These are phyloP conservation scores for Sporothrix brunneoviolacea DNA, from an alignment of 2,329 filamentous ascomycete species.

Conservation along the genomic window DNA sequence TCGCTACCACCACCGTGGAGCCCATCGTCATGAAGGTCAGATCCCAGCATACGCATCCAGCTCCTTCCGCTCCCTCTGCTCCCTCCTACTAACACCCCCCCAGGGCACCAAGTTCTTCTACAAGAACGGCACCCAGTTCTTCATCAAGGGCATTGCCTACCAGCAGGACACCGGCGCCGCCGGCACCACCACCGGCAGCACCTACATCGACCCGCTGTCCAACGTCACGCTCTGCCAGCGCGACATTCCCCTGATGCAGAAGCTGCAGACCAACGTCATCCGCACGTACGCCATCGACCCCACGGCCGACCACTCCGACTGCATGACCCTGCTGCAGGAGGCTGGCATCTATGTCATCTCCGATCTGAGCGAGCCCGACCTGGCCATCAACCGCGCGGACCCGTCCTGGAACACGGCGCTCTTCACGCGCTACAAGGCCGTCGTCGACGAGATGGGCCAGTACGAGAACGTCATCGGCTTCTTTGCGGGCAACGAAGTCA, in stretches of 20 bases:
- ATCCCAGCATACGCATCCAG: background rate
- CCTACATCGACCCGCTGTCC: constrained; percentile 78
- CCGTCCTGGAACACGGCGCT: constrained; percentile 74
- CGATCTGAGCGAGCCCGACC: constrained; percentile 73
- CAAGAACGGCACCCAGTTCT: constrained; percentile 62
- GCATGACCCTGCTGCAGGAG: constrained; percentile 75
- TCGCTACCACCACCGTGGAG: constrained; percentile 35
- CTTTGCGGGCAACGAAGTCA: constrained; percentile 97
- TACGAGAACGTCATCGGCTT: constrained; percentile 94
- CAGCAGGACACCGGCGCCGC: constrained; percentile 68
- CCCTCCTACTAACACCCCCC: background rate
- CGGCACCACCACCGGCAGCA: constrained; percentile 41
- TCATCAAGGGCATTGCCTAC: constrained; percentile 91
- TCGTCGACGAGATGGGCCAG: constrained; percentile 72
- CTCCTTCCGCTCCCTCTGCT: background rate
- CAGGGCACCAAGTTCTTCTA: constrained; percentile 63
- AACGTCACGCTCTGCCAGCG: constrained; percentile 66
- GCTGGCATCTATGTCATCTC: constrained; percentile 93
- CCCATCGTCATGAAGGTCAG: constrained; percentile 63
- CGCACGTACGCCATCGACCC: constrained; percentile 93
- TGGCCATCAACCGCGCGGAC: constrained; percentile 78
- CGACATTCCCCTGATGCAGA: constrained; percentile 73
- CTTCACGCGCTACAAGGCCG: constrained; percentile 72
- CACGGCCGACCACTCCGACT: constrained; percentile 65
- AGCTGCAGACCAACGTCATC: constrained; percentile 84